phyloP scores from a whole-genome alignment of 2,329 filamentous ascomycete species.

The Aspergillus intermedius region DNA sequence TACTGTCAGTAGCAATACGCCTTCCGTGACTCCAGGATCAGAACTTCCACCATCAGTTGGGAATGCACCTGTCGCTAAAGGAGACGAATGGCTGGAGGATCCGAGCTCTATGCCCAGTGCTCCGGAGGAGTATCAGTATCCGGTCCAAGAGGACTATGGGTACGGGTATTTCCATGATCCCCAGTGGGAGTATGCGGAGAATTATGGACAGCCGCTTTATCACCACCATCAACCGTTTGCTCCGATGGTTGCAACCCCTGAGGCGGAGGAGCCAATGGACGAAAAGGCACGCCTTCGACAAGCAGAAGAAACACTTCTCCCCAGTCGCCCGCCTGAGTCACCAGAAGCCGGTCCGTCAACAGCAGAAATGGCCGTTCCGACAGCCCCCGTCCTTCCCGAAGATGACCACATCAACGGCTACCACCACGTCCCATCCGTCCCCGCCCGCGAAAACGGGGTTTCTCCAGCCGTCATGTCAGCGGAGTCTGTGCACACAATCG shows the following conservation, averaged over 20 bases:
- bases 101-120: conserved; percentile 13
- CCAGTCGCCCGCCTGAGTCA: conserved; percentile 64
- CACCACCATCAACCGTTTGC: conserved; percentile 14
- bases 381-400: conserved; percentile 39
- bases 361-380: conserved; percentile 29
- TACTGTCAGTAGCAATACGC: conserved; percentile 10
- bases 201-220: conserved; percentile 12
- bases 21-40: conserved; percentile 12
- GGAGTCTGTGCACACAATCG: conserved; percentile 26
- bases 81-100: conserved; percentile 23
- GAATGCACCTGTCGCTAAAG: conserved; percentile 8
- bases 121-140: conserved; percentile 12
- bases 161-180: conserved; percentile 15
- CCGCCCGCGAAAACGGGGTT: conserved; percentile 7
- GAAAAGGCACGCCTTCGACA: conserved; percentile 77
- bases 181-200: conserved; percentile 25
- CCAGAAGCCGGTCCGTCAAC: conserved; percentile 43
- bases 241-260: conserved; percentile 35
- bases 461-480: conserved; percentile 21
- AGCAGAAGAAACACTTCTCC: conserved; percentile 72
- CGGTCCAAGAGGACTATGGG: conserved; percentile 19
- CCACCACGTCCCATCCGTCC: conserved; percentile 21
- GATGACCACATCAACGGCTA: conserved; percentile 51
- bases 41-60: conserved; percentile 17
- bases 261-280: conserved; percentile 57